Evolutionary conservation across 2,329 filamentous ascomycete species (phyloP).

Genomic region (Fusarium circinatum): DNA sequence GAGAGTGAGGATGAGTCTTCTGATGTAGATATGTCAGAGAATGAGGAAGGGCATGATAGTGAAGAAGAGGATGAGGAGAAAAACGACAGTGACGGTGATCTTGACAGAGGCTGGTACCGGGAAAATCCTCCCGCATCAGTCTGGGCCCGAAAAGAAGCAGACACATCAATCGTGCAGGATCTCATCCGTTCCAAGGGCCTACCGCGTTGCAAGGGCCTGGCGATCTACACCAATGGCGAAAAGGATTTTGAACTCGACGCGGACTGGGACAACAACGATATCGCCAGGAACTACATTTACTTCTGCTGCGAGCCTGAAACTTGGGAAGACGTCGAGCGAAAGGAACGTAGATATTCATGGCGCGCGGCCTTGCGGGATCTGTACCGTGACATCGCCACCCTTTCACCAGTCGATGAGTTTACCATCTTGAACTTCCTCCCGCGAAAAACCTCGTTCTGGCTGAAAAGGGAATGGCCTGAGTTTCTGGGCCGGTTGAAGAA

Average conservation of each 20-base stretch:
- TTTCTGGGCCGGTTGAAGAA: conserved; percentile 1
- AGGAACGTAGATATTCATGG: neutral
- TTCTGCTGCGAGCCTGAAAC: conserved; percentile 1
- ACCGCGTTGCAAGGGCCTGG: neutral
- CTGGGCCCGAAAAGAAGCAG: conserved; percentile 1
- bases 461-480: neutral
- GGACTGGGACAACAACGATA: conserved; percentile 7
- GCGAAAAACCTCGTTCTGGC: neutral
- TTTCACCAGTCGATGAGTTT: neutral
- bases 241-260: neutral
- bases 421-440: conserved; percentile 5
- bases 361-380: neutral
- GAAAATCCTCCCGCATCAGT: neutral
- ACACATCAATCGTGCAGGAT: neutral
- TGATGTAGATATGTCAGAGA: neutral
- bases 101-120: neutral
- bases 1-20: neutral
- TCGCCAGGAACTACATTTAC: neutral
- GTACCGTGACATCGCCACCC: neutral
- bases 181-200: neutral
- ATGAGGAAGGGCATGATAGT: neutral
- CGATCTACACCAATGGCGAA: neutral
- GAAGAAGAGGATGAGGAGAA: neutral
- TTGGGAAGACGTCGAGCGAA: neutral
- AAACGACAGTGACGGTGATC: neutral